These are phyloP conservation scores for Xerocomellus amylosporus DNA, from an alignment of 768 basidiomycete genomes.

Conservation along the genomic window DNA sequence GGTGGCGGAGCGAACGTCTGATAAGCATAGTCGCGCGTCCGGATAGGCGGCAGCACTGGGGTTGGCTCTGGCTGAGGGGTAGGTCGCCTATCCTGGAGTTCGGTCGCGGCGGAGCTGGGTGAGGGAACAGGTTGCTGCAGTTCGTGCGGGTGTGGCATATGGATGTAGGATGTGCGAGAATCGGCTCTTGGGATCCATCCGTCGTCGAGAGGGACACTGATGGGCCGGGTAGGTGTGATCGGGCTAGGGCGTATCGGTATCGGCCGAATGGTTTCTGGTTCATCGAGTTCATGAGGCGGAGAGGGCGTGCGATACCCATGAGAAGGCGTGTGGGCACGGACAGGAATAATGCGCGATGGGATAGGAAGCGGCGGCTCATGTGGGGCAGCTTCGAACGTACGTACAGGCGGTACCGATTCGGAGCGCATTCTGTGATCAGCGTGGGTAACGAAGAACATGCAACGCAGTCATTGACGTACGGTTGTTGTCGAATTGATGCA, in stretches of 20 bases:
- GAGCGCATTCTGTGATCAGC: slow-evolving; percentile 22
- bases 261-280: slow-evolving; percentile 29
- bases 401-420: slow-evolving; percentile 29
- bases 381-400: slow-evolving; percentile 14
- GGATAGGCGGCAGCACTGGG: slow-evolving; percentile 24
- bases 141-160: slow-evolving; percentile 23
- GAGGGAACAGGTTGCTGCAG: slow-evolving; percentile 15
- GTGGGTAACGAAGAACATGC: slow-evolving; percentile 9
- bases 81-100: slow-evolving; percentile 11
- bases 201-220: slow-evolving; percentile 21
- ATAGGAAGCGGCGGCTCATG: slow-evolving; percentile 22
- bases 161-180: slow-evolving; percentile 24
- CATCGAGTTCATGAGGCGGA: slow-evolving; percentile 4
- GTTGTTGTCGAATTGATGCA: slow-evolving; percentile 15
- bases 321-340: slow-evolving; percentile 21
- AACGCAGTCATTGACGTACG: slow-evolving; percentile 22
- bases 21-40: slow-evolving; percentile 33
- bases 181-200: slow-evolving; percentile 31
- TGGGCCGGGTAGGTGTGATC: slow-evolving; percentile 1
- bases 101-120: slow-evolving; percentile 13
- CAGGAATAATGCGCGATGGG: slow-evolving; percentile 16
- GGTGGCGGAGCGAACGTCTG: slow-evolving; percentile 10
- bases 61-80: slow-evolving; percentile 7
- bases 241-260: slow-evolving; percentile 27
- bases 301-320: slow-evolving; percentile 14